Percentiles rank a stretch among this genome's conserved stretches.
phyloP scores from a whole-genome alignment of 768 basidiomycete genomes.

The Tricholoma sp. region DNA sequence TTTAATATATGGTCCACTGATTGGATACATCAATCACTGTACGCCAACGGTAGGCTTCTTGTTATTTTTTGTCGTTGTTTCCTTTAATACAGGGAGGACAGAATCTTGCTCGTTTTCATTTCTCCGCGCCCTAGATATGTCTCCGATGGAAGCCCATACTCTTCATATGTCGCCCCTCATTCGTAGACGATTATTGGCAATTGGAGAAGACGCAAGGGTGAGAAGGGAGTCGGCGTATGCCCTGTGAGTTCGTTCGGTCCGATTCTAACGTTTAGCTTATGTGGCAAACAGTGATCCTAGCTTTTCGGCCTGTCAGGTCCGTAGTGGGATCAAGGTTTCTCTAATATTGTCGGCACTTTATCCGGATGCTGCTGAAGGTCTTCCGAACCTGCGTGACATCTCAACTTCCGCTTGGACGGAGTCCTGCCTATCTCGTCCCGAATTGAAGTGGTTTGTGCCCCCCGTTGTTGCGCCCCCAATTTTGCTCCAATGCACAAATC shows the following conservation, averaged over 20 bases:
- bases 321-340: conserved; percentile 30
- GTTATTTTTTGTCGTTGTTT: background rate
- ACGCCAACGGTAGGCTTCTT: conserved; percentile 49
- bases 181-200: conserved; percentile 43
- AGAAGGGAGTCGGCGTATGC: conserved; percentile 38
- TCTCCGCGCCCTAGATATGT: conserved; percentile 58
- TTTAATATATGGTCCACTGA: conserved; percentile 91
- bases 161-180: conserved; percentile 60
- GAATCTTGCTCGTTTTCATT: conserved; percentile 69
- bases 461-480: conserved; percentile 83
- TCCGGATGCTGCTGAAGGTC: conserved; percentile 32
- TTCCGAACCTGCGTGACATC: conserved; percentile 59
- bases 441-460: conserved; percentile 83
- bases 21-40: conserved; percentile 67
- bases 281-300: conserved; percentile 42
- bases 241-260: conserved; percentile 29
- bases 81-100: conserved; percentile 4
- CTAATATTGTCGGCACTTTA: conserved; percentile 22
- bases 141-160: conserved; percentile 59
- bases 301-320: conserved; percentile 38
- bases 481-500: conserved; percentile 62
- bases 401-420: conserved; percentile 54
- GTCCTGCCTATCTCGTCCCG: conserved; percentile 79
- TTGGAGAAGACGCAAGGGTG: conserved; percentile 38
- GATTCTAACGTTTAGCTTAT: background rate